phyloP scores from a whole-genome alignment of 2,329 filamentous ascomycete species.

The Hymenoscyphus albidus region DNA sequence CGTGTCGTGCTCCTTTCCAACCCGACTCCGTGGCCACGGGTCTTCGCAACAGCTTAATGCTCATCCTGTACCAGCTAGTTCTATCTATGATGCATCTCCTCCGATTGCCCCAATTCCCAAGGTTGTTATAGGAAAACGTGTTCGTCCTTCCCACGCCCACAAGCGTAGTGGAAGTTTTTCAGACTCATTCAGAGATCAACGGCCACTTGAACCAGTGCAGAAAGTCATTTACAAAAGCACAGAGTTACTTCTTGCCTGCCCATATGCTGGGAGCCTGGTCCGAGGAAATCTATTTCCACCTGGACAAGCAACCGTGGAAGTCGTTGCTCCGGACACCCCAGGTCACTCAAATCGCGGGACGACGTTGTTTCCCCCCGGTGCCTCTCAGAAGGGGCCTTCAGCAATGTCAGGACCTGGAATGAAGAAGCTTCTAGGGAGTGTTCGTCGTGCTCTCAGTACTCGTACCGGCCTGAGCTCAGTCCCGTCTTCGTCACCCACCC shows the following conservation, averaged over 20 bases:
- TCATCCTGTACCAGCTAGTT: slow-evolving; percentile 54
- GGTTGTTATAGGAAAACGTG: slow-evolving; percentile 54
- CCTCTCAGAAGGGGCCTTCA: slow-evolving; percentile 47
- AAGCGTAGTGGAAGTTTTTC: slow-evolving; percentile 85
- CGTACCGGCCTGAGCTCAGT: slow-evolving; percentile 23
- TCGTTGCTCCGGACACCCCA: slow-evolving; percentile 50
- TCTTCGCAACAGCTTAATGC: slow-evolving; percentile 45
- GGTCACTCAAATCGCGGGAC: slow-evolving; percentile 49
- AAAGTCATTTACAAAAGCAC: slow-evolving; percentile 50
- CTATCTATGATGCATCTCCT: slow-evolving; percentile 44
- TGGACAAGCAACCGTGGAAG: slow-evolving; percentile 73
- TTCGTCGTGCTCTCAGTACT: slow-evolving; percentile 75
- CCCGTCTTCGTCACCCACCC: slow-evolving; percentile 34
- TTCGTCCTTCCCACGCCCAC: slow-evolving; percentile 58
- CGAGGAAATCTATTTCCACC: slow-evolving; percentile 82
- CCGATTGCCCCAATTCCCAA: slow-evolving; percentile 57
- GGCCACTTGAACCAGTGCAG: slow-evolving; percentile 42
- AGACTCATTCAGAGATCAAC: slow-evolving; percentile 72
- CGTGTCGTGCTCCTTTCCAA: slow-evolving; percentile 61
- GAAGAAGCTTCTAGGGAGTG: slow-evolving; percentile 80
- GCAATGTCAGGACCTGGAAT: slow-evolving; percentile 71
- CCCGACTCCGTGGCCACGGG: slow-evolving; percentile 44
- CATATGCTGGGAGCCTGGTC: slow-evolving; percentile 79
- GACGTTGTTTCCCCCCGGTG: slow-evolving; percentile 42
- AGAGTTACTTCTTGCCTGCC: slow-evolving; percentile 57